Evolutionary conservation across 108 stramenopile genomes (phyloP).

Genomic region (Nannochloropsis granulata): DNA sequence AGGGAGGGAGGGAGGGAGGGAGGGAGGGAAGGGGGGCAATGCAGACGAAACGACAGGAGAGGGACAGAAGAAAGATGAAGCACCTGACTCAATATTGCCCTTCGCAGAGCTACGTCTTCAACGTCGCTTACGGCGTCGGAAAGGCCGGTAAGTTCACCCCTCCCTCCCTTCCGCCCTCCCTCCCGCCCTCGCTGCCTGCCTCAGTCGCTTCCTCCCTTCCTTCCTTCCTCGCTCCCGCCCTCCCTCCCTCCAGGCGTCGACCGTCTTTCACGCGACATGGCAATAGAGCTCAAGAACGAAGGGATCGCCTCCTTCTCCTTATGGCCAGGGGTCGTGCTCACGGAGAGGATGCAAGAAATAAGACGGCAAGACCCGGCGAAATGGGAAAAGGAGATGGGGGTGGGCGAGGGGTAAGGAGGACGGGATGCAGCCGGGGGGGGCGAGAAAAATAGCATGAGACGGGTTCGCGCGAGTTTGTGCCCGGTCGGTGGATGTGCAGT

Average conservation of each 20-base stretch:
- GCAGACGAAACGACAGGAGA: no score
- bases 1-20: no score
- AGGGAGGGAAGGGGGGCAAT: no score
- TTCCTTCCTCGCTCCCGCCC: not conserved
- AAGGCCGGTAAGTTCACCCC: constrained; percentile 45
- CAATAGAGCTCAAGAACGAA: constrained; percentile 46
- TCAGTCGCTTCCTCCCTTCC: not conserved
- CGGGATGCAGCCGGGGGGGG: not conserved
- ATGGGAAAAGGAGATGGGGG: constrained; percentile 56
- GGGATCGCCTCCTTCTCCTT: constrained; percentile 51
- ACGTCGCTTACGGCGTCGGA: constrained; percentile 66
- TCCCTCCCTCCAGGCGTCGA: constrained; percentile 28
- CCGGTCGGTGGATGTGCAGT: not conserved
- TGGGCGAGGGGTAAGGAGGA: constrained; percentile 9
- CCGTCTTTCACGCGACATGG: constrained; percentile 57
- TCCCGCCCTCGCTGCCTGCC: not conserved
- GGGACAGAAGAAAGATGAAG: no score
- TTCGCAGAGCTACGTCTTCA: not conserved
- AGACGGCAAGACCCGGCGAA: constrained; percentile 44
- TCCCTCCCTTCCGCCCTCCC: not conserved
- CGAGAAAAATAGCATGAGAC: not conserved
- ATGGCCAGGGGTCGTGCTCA: constrained; percentile 67
- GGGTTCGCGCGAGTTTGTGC: not conserved
- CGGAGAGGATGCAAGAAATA: constrained; percentile 50
- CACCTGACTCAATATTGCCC: no score